Evolutionary conservation across 108 stramenopile species (phyloP).

Genomic region (Skeletonema marinoi): DNA sequence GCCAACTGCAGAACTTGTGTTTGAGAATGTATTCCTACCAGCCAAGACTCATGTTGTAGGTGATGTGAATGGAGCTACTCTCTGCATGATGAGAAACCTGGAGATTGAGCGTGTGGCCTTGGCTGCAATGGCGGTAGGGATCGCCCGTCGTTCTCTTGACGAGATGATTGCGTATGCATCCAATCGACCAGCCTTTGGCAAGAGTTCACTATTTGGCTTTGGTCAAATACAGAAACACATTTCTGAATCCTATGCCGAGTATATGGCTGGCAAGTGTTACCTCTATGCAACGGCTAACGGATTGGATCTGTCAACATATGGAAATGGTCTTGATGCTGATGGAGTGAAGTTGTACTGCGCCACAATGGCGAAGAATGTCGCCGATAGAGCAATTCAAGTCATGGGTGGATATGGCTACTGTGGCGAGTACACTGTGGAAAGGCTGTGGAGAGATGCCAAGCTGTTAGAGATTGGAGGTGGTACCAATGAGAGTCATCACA

Average conservation of each 20-base stretch:
- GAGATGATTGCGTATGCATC: conserved; percentile 92
- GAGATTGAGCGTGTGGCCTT: conserved; percentile 97
- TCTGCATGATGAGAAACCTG: conserved; percentile 99
- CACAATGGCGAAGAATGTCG: conserved; percentile 94
- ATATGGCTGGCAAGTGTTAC: conserved; percentile 95
- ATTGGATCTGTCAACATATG: conserved; percentile 80
- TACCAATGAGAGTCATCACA: conserved; percentile 98
- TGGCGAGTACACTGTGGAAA: conserved; percentile 97
- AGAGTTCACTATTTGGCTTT: conserved; percentile 74
- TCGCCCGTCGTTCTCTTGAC: conserved; percentile 92
- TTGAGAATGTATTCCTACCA: conserved; percentile 92
- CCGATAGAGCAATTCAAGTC: conserved; percentile 97
- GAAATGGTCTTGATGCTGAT: conserved; percentile 94
- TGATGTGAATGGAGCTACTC: conserved; percentile 85
- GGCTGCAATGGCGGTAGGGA: conserved; percentile 96
- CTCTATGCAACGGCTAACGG: conserved; percentile 86
- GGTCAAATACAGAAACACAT: conserved; percentile 96
- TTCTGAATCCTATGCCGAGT: conserved; percentile 95
- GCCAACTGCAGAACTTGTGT: conserved; percentile 97
- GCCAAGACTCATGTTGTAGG: conserved; percentile 85
- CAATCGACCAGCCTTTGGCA: conserved; percentile 93
- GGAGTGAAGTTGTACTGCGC: conserved; percentile 98
- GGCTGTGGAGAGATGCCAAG: conserved; percentile 98
- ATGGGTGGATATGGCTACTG: conserved; percentile 98
- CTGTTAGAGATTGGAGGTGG: conserved; percentile 99